Evolutionary conservation across 345 rosid species (phyloP), one percentile per base, ranked within the genome.

Genomic region (Microthlaspi erraticum): DNA sequence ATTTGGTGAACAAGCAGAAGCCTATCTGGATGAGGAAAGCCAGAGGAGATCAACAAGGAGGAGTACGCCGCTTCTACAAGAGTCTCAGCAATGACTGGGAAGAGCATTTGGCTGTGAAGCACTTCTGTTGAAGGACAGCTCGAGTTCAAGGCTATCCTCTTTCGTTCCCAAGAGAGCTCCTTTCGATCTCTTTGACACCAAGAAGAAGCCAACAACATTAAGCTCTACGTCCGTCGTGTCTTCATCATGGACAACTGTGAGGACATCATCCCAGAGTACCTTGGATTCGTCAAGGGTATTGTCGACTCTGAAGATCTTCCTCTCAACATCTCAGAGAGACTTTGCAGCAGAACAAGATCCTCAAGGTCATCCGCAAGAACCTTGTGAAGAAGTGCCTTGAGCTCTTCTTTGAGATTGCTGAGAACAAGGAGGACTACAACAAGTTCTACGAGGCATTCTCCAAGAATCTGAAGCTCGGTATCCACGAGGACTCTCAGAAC

Each of bases 361-460:
- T 43, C 7, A 43, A 49, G 33, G 55, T 20, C 5, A 50, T 50
- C 31, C 55, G 32, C 54, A 20, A 50, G 54, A 50, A 50, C 54
- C 48, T 43, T 14, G 54, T 50, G 5, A 50, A 50, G 54, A 50
- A 43, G 10, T 43, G 48, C 19, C 14, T 50, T 50, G 54, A 11
- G 54, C 33, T 50, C 14, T 50, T 50, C 55, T 50, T 50, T 23
- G 55, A 5, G 55, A 50, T 50, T 23, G 14, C 55, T 23, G 55
- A 50, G 55, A 50, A 50, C 33, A 50, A 50, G 33, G 55, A 50
- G 2, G 55, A 50, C 9, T 50, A 50, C 55, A 50, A 50, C 14
- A 50, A 50, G 55, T 50, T 50, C 58, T 53, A 53, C 58, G 58
- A 53, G 17, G 58, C 58, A 0, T 53, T 53, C 43, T 39, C 43